Base-by-base conservation (phyloP, 805 yeast species). In the Lachancea waltii region DNA sequence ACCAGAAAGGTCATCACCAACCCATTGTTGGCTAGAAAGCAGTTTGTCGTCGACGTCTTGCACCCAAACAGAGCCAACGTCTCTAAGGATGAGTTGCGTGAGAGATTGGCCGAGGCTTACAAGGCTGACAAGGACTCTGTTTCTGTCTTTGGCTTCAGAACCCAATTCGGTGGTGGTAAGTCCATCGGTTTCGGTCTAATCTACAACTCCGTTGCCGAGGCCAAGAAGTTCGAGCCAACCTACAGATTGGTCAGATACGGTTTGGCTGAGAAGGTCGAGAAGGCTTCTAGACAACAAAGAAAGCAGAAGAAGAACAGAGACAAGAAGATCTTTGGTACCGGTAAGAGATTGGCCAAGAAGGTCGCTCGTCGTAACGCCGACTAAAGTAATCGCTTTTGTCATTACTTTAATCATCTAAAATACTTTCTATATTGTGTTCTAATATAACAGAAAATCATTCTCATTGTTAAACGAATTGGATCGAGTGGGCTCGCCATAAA, bases 231-330 rank as follows among this genome's bases (percentile, higher is more conserved):
- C 72, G 99, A 92, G 79, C 99, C 99, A 76, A 68, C 86, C 58
- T 92, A 92, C 94, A 89, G 99, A 77, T 85, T 86, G 68, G 95
- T 92, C 62, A 89, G 99, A 84, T 84, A 85, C 79, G 97, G 97
- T 66, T 79, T 89, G 68, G 97, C 95, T 67, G 76, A 75, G 61
- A 87, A 85, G 81, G 89, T 82, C 65, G 97, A 90, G 74, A 87
- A 86, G 79, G 77, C 95, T 63, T 86, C 97, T 63, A 89, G 97
- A 87, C 96, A 89, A 79, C 98, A 92, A 80, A 86, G 98, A 81
- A 92, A 92, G 76, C 97, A 90, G 80, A 86, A 84, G 87, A 90
- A 92, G 89, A 92, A 92, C 95, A 87, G 97, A 80, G 95, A 84
- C 67, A 81, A 83, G 87, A 92, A 92, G 85, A 72, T 85, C 82